These are phyloP conservation scores for Trichoderma semiorbis DNA, from an alignment of 2,329 filamentous ascomycete genomes.

Conservation along the genomic window DNA sequence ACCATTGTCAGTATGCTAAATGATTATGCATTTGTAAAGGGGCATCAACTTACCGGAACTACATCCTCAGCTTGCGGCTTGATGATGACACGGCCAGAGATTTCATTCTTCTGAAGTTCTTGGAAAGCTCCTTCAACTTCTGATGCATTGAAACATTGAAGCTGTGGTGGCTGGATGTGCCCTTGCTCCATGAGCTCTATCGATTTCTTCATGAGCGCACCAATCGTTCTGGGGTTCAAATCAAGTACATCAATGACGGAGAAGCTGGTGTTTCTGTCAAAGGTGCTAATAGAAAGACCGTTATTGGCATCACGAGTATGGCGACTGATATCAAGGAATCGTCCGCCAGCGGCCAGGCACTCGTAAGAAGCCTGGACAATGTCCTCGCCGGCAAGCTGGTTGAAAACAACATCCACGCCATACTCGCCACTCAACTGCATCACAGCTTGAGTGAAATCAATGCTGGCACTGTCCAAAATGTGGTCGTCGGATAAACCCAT, in stretches of 20 bases:
- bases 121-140: constrained; percentile 18
- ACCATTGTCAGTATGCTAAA: no score
- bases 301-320: constrained; percentile 26
- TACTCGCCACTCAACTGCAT: constrained; percentile 25
- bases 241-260: constrained; percentile 21
- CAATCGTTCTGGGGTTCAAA: not conserved
- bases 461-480: constrained; percentile 32
- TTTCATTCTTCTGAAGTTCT: constrained; percentile 17
- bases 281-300: constrained; percentile 19
- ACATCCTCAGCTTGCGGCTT: not conserved
- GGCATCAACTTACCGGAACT: constrained; percentile 5
- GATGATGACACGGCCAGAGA: not conserved
- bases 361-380: constrained; percentile 31
- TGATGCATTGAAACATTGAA: not conserved
- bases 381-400: constrained; percentile 31
- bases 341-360: constrained; percentile 34
- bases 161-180: not conserved
- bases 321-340: constrained; percentile 37
- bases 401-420: constrained; percentile 36
- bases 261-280: constrained; percentile 23
- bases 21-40: no score
- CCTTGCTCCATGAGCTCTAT: constrained; percentile 18
- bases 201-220: constrained; percentile 14
- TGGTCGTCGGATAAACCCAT: constrained; percentile 29
- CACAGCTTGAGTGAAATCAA: constrained; percentile 29